Base-by-base conservation (phyloP, 345 rosid genomes). In the Syzygium grande region DNA sequence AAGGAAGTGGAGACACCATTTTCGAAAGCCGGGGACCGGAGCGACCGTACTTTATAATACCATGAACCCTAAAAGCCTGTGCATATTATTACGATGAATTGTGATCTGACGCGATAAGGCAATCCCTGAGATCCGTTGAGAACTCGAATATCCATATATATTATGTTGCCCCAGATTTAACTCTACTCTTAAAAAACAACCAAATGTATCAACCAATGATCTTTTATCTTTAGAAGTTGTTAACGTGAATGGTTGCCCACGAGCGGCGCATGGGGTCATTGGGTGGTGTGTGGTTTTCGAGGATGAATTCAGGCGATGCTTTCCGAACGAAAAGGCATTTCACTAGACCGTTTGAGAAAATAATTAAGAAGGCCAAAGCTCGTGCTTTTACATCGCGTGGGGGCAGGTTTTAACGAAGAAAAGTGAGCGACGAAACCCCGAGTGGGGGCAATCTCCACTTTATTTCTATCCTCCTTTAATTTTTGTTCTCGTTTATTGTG, bases 21-120 rank as follows among this genome's bases (percentile, higher is more conserved):
- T 68, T 34, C 2, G 49, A 34, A 34, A 9, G 80, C 19, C 0
- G 2, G 1, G 3, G 3, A 68, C 0, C 8, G 5, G 19, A 73
- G 4, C 5, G 14, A 21, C 0, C 14, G 4, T 17, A 25, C 5
- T 10, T 11, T 4, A 9, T 10, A 25, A 1, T 23, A 58, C 10
- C 4, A 0, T 38, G 46, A 43, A 43, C 46, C 46, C 7, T 51
- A 13, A 52, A 52, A 14, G 21, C 5, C 6, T 0, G 2, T 52
- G 6, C 54, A 52, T 15, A 15, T 12, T 15, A 52, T 5, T 52
- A 14, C 2, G 3, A 52, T 16, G 5, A 52, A 52, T 52, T 5
- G 17, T 16, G 17, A 52, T 16, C 19, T 2, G 5, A 52, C 17
- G 17, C 12, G 54, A 0, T 15, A 52, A 15, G 19, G 19, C 54